Conservation (phyloP, 2,329 filamentous ascomycete species). For the Phymatotrichopsis omnivora region DNA sequence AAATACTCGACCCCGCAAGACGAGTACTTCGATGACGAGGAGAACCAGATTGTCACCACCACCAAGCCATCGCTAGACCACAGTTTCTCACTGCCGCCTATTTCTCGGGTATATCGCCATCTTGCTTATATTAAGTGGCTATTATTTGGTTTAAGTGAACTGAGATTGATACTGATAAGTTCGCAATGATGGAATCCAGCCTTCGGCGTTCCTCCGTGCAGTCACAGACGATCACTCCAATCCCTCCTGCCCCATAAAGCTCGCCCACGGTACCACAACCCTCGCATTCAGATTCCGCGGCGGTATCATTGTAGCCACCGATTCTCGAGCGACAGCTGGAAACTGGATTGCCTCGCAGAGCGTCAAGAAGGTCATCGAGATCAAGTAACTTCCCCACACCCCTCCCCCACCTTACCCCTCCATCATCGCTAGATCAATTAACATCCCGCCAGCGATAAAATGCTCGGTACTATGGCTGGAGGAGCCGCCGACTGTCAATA, state of each 20-base stretch:
- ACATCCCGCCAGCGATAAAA: constrained; percentile 33
- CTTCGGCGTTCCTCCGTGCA: constrained; percentile 87
- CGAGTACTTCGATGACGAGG: constrained; percentile 63
- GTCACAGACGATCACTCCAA: constrained; percentile 96
- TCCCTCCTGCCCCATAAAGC: constrained; percentile 96
- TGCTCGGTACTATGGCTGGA: constrained; percentile 96
- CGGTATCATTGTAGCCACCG: constrained; percentile 95
- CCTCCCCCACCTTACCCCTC: background rate
- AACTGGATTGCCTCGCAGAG: constrained; percentile 99
- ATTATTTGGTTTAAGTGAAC: constrained; percentile 22
- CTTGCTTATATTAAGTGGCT: constrained; percentile 2
- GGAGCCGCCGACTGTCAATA: constrained; percentile 99
- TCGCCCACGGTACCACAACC: constrained; percentile 96
- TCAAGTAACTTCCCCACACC: constrained; percentile 50
- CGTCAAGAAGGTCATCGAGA: constrained; percentile 99
- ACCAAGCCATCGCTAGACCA: constrained; percentile 67
- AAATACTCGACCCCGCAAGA: constrained; percentile 74
- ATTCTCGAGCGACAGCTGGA: constrained; percentile 91
- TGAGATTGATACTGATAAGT: background rate
- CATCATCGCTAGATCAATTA: constrained; percentile 2
- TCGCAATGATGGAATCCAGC: constrained; percentile 42
- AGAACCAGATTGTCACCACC: constrained; percentile 61
- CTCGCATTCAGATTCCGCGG: constrained; percentile 97
- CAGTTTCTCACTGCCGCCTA: constrained; percentile 89
- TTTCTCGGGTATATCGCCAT: constrained; percentile 58